Conservation (phyloP, 2,329 filamentous ascomycete genomes). For the Penicillium sclerotigenum region DNA sequence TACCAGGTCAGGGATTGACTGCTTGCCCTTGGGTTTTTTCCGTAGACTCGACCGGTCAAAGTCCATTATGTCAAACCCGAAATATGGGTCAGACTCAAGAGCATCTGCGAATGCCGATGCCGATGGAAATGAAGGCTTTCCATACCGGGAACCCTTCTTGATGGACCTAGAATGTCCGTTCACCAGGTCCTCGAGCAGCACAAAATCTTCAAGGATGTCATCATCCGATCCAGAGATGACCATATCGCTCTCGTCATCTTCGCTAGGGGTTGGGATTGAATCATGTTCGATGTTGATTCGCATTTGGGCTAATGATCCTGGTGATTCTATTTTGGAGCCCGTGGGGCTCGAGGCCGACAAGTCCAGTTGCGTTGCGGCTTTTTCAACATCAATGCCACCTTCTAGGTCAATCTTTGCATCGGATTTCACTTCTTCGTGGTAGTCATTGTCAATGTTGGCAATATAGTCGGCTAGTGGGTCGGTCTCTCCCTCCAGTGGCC, state of each 20-base stretch:
- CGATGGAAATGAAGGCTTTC: constrained; percentile 46
- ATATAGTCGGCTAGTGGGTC: constrained; percentile 41
- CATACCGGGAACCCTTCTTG: constrained; percentile 41
- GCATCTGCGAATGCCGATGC: constrained; percentile 57
- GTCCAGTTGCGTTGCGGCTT: neutral
- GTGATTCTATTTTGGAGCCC: neutral
- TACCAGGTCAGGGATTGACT: constrained; percentile 53
- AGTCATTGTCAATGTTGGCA: constrained; percentile 37
- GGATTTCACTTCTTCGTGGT: constrained; percentile 14
- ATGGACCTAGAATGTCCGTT: constrained; percentile 46
- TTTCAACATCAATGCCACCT: constrained; percentile 9
- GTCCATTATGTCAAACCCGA: constrained; percentile 82
- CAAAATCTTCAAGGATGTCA: constrained; percentile 28
- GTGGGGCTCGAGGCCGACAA: neutral
- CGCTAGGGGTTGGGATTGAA: constrained; percentile 6
- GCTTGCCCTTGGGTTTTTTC: constrained; percentile 62
- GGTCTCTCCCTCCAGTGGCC: constrained; percentile 50
- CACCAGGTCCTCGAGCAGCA: constrained; percentile 48
- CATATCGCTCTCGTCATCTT: constrained; percentile 14
- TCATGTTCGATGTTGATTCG: constrained; percentile 14
- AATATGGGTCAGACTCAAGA: constrained; percentile 58
- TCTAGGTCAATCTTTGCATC: neutral
- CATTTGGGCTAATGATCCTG: constrained; percentile 14
- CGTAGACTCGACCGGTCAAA: constrained; percentile 68
- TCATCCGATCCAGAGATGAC: constrained; percentile 10